Conservation (phyloP, 192 early-diverging fungal species). For the Spizellomyces sp. region DNA sequence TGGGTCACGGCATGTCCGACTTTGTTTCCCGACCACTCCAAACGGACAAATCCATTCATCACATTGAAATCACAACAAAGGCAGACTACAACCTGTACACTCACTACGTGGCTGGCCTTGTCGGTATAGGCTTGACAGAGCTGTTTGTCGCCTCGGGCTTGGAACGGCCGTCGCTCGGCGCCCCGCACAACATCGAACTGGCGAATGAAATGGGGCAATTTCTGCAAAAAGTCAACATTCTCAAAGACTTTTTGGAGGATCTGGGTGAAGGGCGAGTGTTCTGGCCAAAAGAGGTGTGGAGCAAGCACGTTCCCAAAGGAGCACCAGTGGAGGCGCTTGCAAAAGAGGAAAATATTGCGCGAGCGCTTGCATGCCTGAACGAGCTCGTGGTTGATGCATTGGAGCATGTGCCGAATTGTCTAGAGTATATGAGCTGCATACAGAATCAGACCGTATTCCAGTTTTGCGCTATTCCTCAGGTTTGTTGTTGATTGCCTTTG, state of each 20-base stretch:
- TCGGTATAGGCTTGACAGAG: slow-evolving; percentile 88
- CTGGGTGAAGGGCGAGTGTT: slow-evolving; percentile 85
- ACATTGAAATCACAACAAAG: slow-evolving; percentile 61
- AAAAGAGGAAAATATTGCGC: slow-evolving; percentile 66
- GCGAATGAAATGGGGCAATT: slow-evolving; percentile 97
- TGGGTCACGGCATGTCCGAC: slow-evolving; percentile 97
- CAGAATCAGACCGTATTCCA: slow-evolving; percentile 81
- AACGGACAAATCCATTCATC: slow-evolving; percentile 23
- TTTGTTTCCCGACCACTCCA: slow-evolving; percentile 22
- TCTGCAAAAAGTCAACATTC: slow-evolving; percentile 98
- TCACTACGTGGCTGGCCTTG: slow-evolving; percentile 96
- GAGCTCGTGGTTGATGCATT: slow-evolving; percentile 87
- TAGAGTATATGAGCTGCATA: slow-evolving; percentile 83
- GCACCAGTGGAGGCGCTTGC: slow-evolving; percentile 71
- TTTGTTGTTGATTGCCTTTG: slow-evolving; percentile 38
- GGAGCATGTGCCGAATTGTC: slow-evolving; percentile 78
- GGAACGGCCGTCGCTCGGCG: slow-evolving; percentile 52
- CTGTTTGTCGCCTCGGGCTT: slow-evolving; percentile 88
- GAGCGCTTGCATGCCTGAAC: slow-evolving; percentile 81
- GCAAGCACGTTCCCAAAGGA: slow-evolving; percentile 61
- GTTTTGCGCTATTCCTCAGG: slow-evolving; percentile 99
- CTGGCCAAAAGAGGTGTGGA: slow-evolving; percentile 97
- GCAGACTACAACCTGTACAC: slow-evolving; percentile 97
- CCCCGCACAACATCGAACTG: slow-evolving; percentile 30
- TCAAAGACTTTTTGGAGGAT: slow-evolving; percentile 94